A percentile compares a stretch with the other conserved stretches of the same genome.
These are phyloP conservation scores for Tolypocladium ovalisporum DNA, from an alignment of 2,329 filamentous ascomycete species.

Conservation along the genomic window DNA sequence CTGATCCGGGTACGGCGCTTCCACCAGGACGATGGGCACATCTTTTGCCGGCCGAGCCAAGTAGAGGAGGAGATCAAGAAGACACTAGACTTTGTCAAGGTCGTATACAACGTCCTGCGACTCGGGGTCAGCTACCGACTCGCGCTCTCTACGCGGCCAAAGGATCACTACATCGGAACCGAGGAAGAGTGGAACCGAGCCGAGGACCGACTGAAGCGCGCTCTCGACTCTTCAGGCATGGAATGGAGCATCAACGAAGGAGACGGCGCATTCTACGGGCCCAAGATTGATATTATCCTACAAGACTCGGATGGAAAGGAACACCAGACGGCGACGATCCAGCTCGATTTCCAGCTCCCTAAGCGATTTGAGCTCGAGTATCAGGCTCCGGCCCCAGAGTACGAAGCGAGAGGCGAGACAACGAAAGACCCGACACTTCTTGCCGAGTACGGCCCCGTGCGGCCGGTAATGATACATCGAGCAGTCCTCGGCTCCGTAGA, in stretches of 20 bases:
- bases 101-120: constrained; percentile 58
- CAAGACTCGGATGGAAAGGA: constrained; percentile 73
- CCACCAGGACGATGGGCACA: constrained; percentile 85
- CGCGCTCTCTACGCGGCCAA: constrained; percentile 67
- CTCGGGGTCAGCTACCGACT: constrained; percentile 61
- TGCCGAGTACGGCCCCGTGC: constrained; percentile 44
- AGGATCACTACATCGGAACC: constrained; percentile 67
- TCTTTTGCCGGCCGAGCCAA: constrained; percentile 73
- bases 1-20: constrained; percentile 77
- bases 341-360: constrained; percentile 82
- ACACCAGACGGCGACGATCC: constrained; percentile 80
- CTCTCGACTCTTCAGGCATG: constrained; percentile 54
- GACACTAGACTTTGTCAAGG: constrained; percentile 63
- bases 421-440: constrained; percentile 37
- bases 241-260: constrained; percentile 67
- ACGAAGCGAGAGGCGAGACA: constrained; percentile 41
- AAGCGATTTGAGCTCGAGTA: constrained; percentile 73
- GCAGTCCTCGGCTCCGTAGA: constrained; percentile 79
- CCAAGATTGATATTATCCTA: constrained; percentile 82
- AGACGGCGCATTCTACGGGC: constrained; percentile 83
- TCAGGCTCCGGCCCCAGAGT: constrained; percentile 53
- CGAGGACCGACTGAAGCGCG: constrained; percentile 26
- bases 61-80: constrained; percentile 63
- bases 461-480: constrained; percentile 73
- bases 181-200: constrained; percentile 49